Percentiles rank a stretch among this genome's conserved stretches.
These are phyloP conservation scores for Claviceps fusiformis DNA, from an alignment of 2,329 filamentous ascomycete species.

Conservation along the genomic window DNA sequence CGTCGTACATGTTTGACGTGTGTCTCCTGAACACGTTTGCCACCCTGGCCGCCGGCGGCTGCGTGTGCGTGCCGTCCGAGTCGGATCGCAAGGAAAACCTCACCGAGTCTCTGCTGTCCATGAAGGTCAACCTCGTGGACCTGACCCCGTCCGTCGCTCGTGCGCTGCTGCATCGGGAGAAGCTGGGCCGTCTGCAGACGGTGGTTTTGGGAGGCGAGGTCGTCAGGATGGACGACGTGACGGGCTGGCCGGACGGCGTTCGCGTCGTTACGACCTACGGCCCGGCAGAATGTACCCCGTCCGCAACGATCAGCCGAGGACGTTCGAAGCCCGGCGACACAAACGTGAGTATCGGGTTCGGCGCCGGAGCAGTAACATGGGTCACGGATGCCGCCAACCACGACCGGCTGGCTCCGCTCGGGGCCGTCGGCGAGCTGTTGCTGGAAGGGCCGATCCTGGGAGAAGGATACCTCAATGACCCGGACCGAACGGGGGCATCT, in stretches of 20 bases:
- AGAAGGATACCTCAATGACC: neutral
- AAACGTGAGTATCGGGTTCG: neutral
- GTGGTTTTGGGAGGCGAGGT: slow-evolving; percentile 8
- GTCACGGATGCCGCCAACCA: neutral
- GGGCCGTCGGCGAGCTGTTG: slow-evolving; percentile 3
- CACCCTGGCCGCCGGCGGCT: slow-evolving; percentile 3
- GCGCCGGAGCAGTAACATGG: neutral
- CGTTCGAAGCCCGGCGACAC: neutral
- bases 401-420: neutral
- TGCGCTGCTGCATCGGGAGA: neutral
- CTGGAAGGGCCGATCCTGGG: slow-evolving; percentile 1
- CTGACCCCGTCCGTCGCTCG: slow-evolving; percentile 1
- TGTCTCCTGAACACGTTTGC: slow-evolving; percentile 1
- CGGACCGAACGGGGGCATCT: neutral
- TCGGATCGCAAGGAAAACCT: neutral
- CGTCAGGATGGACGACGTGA: neutral
- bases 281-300: slow-evolving; percentile 9
- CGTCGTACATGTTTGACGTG: slow-evolving; percentile 6
- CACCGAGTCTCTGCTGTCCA: neutral
- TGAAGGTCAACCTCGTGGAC: neutral
- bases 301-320: slow-evolving; percentile 2
- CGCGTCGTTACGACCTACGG: slow-evolving; percentile 11
- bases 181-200: neutral
- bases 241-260: slow-evolving; percentile 3
- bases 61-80: slow-evolving; percentile 7